Evolutionary conservation across 495 filamentous ascomycete species (phyloP), one percentile per base, ranked within the genome.

Genomic region (Podospora australis): DNA sequence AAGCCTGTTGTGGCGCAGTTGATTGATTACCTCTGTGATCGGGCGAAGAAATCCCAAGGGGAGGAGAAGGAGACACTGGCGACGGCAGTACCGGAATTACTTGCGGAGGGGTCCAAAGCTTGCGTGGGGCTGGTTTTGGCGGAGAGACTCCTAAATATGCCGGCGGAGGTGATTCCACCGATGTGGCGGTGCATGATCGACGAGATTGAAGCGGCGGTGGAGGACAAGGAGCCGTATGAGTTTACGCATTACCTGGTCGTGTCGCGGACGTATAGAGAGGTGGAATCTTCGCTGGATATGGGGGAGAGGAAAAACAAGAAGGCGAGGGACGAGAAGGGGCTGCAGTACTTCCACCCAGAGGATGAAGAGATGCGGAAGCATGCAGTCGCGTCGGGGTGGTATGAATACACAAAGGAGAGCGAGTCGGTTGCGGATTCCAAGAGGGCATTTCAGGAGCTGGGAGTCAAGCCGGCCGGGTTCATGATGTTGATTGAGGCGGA

Each of bases 111-210:
- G 13, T 51, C 67, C 7, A 72, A 80, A 4, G 73, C 14, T 7
- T 17, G 79, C 39, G 78, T 96, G 34, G 94, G 92, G 0, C 72
- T 99, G 6, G 79, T 99, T 32, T 72, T 99, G 22, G 86, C 88
- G 0, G 94, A 99, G 65, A 80, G 92, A 13, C 65, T 97, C 50
- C 86, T 97, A 74, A 99, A 99, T 69, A 88, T 96, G 74, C 94
- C 94, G 14, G 73, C 86, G 21, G 86, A 96, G 68, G 81, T 95
- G 42, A 77, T 90, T 17, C 92, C 94, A 26, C 91, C 94, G 8
- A 90, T 99, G 89, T 97, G 96, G 77, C 82, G 75, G 53, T 95
- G 96, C 88, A 78, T 99, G 28, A 73, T 86, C 29, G 90, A 96
- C 63, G 94, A 99, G 74, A 87, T 97, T 50, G 73, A 83, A 52